These are phyloP conservation scores for Candida coleopterorum DNA, from an alignment of 805 yeast species.

Conservation along the genomic window DNA sequence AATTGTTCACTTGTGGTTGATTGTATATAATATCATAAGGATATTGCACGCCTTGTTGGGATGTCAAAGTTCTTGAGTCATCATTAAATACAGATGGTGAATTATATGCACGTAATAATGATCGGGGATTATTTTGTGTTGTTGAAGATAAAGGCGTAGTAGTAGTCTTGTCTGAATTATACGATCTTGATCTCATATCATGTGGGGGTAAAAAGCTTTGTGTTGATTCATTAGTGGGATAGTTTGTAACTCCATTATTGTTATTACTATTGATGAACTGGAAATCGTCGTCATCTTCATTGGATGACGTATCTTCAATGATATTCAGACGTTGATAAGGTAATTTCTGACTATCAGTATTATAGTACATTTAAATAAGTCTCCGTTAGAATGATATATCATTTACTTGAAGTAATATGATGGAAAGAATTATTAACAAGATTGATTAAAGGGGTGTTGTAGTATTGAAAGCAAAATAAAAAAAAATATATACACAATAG, in stretches of 20 bases:
- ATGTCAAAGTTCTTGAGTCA: conserved; percentile 1
- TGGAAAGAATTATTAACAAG: no score
- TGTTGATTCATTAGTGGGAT: not conserved
- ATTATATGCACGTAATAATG: conserved; percentile 1
- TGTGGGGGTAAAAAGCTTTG: not conserved
- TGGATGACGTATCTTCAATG: no score
- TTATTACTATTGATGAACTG: no score
- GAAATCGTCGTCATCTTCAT: no score
- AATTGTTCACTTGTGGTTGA: conserved; percentile 1
- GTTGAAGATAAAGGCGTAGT: not conserved
- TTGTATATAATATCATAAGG: conserved; percentile 2
- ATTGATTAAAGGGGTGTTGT: no score
- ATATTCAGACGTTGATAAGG: no score
- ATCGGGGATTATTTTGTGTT: not conserved
- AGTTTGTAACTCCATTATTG: not conserved
- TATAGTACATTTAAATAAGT: no score
- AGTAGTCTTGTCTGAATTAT: conserved; percentile 1
- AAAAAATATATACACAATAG: no score
- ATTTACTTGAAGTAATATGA: no score
- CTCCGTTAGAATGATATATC: no score
- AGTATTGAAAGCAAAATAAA: no score
- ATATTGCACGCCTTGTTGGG: conserved; percentile 9
- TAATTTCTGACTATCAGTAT: no score
- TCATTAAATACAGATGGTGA: not conserved
- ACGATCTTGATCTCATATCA: conserved; percentile 1